Conservation (phyloP, 345 rosid genomes). For the Hypericum androsaemum region DNA sequence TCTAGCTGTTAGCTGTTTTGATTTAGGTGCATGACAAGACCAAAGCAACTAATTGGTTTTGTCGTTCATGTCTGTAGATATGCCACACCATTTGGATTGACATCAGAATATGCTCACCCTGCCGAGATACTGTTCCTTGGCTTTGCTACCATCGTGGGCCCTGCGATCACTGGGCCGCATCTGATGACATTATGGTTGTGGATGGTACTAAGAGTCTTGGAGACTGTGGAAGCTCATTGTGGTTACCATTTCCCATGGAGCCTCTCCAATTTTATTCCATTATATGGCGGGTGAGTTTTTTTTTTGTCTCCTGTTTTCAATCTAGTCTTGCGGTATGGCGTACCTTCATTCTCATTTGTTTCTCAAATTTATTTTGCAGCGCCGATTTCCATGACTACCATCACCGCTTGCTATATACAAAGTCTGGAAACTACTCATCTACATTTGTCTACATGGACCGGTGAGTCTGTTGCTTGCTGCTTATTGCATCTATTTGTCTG, state of each 20-base stretch:
- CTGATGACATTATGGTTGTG: constrained; percentile 84
- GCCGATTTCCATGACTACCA: constrained; percentile 98
- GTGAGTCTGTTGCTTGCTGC: constrained; percentile 33
- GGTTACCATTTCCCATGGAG: constrained; percentile 99
- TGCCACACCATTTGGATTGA: constrained; percentile 96
- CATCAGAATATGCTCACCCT: constrained; percentile 97
- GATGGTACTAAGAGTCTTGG: constrained; percentile 85
- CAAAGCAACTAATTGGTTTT: constrained; percentile 3
- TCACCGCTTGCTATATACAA: constrained; percentile 89
- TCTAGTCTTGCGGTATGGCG: neutral
- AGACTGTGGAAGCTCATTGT: constrained; percentile 97
- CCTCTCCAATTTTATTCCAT: constrained; percentile 75
- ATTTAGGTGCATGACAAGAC: no score
- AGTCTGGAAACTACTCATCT: constrained; percentile 93
- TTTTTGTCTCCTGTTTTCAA: neutral
- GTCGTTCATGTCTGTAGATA: constrained; percentile 37
- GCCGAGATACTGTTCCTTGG: constrained; percentile 93
- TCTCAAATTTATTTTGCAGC: constrained; percentile 26
- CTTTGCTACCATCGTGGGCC: constrained; percentile 88
- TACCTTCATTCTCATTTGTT: no score
- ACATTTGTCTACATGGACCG: constrained; percentile 96
- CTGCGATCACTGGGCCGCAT: constrained; percentile 96
- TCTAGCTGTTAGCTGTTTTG: no score
- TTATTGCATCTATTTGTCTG: neutral
- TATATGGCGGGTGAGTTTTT: constrained; percentile 82